A percentile compares a stretch with the other conserved stretches of the same genome.
Conservation (phyloP, 495 filamentous ascomycete genomes). For the Daldinia vernicosa region DNA sequence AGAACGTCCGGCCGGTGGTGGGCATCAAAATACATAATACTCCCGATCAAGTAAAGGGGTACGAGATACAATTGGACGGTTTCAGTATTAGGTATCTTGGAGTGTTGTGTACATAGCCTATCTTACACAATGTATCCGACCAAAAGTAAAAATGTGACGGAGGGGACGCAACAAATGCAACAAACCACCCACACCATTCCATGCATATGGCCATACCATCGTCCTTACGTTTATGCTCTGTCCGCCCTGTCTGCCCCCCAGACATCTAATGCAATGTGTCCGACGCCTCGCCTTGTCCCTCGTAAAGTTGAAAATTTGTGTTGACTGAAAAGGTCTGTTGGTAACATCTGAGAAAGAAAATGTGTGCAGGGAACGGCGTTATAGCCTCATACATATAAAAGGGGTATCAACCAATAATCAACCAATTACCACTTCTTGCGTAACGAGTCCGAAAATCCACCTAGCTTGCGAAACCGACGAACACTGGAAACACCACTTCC, state of each 20-base stretch:
- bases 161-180: constrained; percentile 24
- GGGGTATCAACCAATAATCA: constrained; percentile 45
- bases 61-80: neutral
- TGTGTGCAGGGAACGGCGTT: neutral
- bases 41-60: neutral
- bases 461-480: constrained; percentile 53
- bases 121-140: constrained; percentile 12
- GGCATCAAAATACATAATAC: neutral
- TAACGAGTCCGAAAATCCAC: constrained; percentile 58
- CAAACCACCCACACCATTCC: constrained; percentile 18
- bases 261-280: constrained; percentile 37
- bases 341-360: constrained; percentile 12
- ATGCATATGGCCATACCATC: constrained; percentile 21
- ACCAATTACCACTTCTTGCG: constrained; percentile 54
- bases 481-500: constrained; percentile 84
- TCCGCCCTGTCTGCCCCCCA: constrained; percentile 29
- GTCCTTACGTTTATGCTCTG: constrained; percentile 32
- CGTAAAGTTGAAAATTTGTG: constrained; percentile 9
- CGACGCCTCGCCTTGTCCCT: constrained; percentile 35
- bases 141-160: neutral
- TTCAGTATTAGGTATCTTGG: constrained; percentile 30
- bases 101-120: constrained; percentile 31
- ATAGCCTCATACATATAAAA: constrained; percentile 16
- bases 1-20: neutral
- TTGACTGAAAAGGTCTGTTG: neutral